Conservation (phyloP, 371 early-diverging fungal species). For the Apophysomyces ossiformis region DNA sequence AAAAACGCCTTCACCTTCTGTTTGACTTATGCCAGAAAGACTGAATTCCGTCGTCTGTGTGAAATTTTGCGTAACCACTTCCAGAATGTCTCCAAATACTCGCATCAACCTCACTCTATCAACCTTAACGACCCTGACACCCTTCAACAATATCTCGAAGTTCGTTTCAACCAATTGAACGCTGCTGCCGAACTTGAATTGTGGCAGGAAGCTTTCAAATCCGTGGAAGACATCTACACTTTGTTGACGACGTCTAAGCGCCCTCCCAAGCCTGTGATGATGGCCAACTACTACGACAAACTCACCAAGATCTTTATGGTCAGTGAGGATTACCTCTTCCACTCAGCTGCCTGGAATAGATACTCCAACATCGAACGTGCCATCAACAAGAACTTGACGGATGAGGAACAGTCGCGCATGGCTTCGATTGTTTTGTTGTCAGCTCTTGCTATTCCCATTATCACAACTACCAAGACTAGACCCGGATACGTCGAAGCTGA, state of each 20-base stretch:
- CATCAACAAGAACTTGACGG: conserved; percentile 71
- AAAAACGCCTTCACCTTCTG: conserved; percentile 96
- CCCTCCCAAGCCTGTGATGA: conserved; percentile 89
- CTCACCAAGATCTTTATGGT: conserved; percentile 94
- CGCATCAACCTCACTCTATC: conserved; percentile 91
- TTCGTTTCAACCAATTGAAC: conserved; percentile 93
- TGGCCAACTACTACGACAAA: conserved; percentile 98
- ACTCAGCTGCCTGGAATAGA: conserved; percentile 96
- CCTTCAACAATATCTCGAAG: conserved; percentile 94
- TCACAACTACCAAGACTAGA: conserved; percentile 79
- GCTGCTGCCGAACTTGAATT: conserved; percentile 95
- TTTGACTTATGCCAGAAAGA: conserved; percentile 92
- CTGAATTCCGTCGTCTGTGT: conserved; percentile 97
- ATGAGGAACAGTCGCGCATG: conserved; percentile 78
- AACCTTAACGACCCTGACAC: conserved; percentile 96
- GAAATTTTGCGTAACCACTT: conserved; percentile 96
- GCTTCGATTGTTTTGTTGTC: conserved; percentile 92
- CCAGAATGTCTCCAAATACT: conserved; percentile 87
- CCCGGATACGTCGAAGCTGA: conserved; percentile 72
- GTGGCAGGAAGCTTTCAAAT: conserved; percentile 98
- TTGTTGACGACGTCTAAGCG: conserved; percentile 90
- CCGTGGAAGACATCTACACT: conserved; percentile 96
- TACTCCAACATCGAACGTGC: conserved; percentile 84
- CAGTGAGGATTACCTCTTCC: conserved; percentile 96
- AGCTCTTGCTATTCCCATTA: conserved; percentile 89